These are phyloP conservation scores for Bifiguratus adelaidae DNA, from an alignment of 192 early-diverging fungal genomes.

Conservation along the genomic window DNA sequence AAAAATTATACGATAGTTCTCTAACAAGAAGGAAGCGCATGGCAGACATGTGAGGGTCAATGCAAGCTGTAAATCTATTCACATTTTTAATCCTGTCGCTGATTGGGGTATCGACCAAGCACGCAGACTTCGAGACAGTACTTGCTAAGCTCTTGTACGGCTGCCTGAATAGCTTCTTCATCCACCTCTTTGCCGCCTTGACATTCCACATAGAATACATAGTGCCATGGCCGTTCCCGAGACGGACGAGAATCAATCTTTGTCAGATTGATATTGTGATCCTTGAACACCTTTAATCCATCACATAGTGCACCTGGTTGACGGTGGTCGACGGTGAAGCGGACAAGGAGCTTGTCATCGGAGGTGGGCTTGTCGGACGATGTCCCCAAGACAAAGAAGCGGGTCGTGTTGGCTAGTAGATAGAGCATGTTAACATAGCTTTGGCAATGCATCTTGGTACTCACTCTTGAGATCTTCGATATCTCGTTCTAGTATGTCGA, in stretches of 20 bases:
- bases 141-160: conserved; percentile 54
- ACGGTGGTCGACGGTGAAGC: conserved; percentile 87
- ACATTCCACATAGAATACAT: conserved; percentile 90
- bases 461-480: conserved; percentile 70
- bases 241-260: conserved; percentile 89
- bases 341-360: conserved; percentile 69
- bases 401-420: conserved; percentile 73
- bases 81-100: conserved; percentile 30
- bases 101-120: conserved; percentile 75
- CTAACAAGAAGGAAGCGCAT: too few species aligned
- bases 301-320: conserved; percentile 81
- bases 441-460: neutral
- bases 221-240: conserved; percentile 75
- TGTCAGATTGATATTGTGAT: conserved; percentile 71
- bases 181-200: conserved; percentile 72
- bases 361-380: conserved; percentile 51
- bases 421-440: neutral
- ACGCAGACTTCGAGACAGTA: conserved; percentile 68
- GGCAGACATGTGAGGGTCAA: too few species aligned
- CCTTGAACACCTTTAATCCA: conserved; percentile 74
- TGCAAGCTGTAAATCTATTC: too few species aligned
- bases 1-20: too few species aligned
- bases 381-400: conserved; percentile 83
- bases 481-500: conserved; percentile 63
- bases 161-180: conserved; percentile 50